Conservation (phyloP, 371 early-diverging fungal genomes). For the Massospora cicadina region DNA sequence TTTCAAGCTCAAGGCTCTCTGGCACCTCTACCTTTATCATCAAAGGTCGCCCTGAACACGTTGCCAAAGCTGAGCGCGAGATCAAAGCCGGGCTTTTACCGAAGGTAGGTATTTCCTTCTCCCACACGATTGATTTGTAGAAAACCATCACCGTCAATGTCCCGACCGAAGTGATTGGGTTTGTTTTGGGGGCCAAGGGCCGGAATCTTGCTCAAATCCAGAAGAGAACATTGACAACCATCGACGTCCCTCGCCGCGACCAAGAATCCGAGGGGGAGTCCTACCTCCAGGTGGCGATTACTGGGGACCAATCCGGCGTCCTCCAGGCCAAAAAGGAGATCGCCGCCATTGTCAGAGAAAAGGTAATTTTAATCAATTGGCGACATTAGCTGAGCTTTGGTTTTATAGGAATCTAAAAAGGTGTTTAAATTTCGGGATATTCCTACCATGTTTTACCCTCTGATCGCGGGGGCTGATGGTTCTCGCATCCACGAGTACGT, state of each 20-base stretch:
- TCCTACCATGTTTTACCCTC: constrained; percentile 48
- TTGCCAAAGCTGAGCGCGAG: constrained; percentile 63
- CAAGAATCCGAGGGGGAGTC: constrained; percentile 25
- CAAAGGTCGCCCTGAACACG: constrained; percentile 56
- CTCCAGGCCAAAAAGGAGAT: constrained; percentile 71
- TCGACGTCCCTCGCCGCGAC: constrained; percentile 37
- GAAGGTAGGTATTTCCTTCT: constrained; percentile 29
- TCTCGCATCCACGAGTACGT: constrained; percentile 29
- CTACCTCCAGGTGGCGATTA: constrained; percentile 43
- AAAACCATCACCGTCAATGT: constrained; percentile 36
- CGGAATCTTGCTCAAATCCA: constrained; percentile 55
- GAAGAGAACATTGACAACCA: constrained; percentile 50
- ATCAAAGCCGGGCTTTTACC: constrained; percentile 50
- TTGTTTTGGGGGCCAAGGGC: constrained; percentile 74
- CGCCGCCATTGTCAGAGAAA: constrained; percentile 56
- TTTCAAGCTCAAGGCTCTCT: constrained; percentile 54
- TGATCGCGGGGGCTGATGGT: constrained; percentile 62
- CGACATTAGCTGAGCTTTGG: constrained; percentile 4
- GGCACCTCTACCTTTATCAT: constrained; percentile 70
- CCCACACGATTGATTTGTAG: constrained; percentile 9
- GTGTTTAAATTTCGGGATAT: constrained; percentile 32
- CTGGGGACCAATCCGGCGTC: constrained; percentile 72
- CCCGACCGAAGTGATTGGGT: constrained; percentile 62
- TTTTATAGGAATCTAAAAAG: constrained; percentile 30
- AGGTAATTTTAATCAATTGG: constrained; percentile 21